Evolutionary conservation across 148 eudicot genomes (phyloP).

Genomic region (Rhododendron ferrugineum): DNA sequence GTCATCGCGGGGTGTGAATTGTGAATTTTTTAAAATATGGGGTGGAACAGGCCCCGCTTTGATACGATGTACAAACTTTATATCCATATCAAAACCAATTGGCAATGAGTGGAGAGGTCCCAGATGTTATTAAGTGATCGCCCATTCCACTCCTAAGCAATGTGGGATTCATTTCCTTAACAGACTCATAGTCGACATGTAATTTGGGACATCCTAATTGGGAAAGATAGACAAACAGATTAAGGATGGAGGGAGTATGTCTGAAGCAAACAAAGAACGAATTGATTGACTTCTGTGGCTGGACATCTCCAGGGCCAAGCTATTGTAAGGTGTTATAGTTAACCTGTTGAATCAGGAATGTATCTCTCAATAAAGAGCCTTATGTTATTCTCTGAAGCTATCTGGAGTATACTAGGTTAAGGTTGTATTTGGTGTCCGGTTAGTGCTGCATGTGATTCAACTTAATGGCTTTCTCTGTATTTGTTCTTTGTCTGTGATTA

Average conservation of each 20-base stretch:
- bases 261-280: neutral
- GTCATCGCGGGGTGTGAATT: no score
- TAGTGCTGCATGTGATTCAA: neutral
- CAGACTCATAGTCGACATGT: neutral
- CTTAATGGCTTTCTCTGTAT: neutral
- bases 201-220: neutral
- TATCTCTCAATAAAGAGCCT: neutral
- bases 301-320: neutral
- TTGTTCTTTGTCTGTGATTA: neutral
- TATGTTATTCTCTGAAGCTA: neutral
- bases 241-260: neutral
- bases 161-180: no score
- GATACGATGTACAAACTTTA: no score
- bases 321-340: neutral
- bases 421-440: neutral
- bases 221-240: neutral
- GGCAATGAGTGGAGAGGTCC: no score
- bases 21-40: no score
- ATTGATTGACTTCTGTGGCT: neutral
- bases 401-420: neutral
- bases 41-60: no score
- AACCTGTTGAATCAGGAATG: neutral
- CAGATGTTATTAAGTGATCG: no score
- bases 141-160: no score
- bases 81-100: no score